Conservation (phyloP, 257 asterid species). For the Cordia subcordata region DNA sequence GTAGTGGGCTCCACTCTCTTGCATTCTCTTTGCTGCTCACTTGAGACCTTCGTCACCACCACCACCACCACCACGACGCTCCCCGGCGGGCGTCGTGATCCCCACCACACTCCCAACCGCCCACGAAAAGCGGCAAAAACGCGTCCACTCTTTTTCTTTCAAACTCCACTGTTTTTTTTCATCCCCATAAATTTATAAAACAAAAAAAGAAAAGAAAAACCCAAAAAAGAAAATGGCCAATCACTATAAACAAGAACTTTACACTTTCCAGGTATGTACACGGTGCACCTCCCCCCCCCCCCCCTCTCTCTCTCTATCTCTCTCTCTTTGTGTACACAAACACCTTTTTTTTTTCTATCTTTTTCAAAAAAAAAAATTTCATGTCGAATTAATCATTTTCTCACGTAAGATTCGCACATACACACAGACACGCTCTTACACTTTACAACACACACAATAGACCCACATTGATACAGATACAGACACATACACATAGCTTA, state of each 20-base stretch:
- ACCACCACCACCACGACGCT: background rate
- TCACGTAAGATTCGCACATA: no score
- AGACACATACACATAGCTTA: no score
- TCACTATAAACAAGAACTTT: constrained; percentile 34
- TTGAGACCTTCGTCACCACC: no score
- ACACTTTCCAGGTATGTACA: constrained; percentile 40
- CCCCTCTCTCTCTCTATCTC: constrained; percentile 19
- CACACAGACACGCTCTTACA: no score
- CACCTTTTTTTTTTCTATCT: background rate
- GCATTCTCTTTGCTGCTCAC: no score
- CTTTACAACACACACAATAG: background rate
- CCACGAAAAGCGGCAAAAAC: background rate
- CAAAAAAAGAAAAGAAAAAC: constrained; percentile 5
- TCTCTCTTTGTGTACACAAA: constrained; percentile 20
- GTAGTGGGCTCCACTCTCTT: no score
- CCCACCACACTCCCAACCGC: background rate
- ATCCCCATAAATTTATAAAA: no score
- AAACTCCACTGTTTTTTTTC: background rate
- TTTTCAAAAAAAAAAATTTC: background rate
- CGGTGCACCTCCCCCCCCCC: no score
- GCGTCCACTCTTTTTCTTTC: background rate
- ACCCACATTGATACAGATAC: background rate
- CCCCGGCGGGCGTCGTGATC: background rate
- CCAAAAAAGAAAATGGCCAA: constrained; percentile 37
- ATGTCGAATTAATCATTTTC: background rate